phyloP scores from a whole-genome alignment of 306 rosid genomes.

The Cucurbita ficifolia region DNA sequence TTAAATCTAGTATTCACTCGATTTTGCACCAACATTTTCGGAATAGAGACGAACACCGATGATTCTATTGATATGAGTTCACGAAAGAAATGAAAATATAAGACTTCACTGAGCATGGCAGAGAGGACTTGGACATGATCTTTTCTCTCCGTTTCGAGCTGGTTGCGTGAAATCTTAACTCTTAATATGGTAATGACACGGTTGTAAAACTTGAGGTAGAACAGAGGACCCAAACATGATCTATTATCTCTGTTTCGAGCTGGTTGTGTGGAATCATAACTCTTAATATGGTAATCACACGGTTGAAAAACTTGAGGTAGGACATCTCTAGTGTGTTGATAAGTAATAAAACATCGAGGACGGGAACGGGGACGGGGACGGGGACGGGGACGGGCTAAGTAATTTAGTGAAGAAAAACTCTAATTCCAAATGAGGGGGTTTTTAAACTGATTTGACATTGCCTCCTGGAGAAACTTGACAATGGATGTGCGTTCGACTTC shows the following conservation, averaged over 20 bases:
- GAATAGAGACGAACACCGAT: background rate
- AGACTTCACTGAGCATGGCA: background rate
- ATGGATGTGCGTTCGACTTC: conserved; percentile 42
- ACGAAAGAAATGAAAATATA: background rate
- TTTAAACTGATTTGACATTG: conserved; percentile 65
- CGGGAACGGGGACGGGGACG: background rate
- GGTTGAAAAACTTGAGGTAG: background rate
- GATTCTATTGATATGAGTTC: background rate
- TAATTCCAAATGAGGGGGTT: conserved; percentile 69
- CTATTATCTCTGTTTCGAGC: background rate
- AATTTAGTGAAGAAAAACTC: background rate
- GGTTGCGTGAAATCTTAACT: background rate
- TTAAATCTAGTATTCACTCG: background rate
- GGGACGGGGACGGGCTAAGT: background rate
- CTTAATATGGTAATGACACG: background rate
- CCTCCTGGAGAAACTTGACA: conserved; percentile 52
- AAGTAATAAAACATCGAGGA: background rate
- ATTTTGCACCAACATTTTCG: background rate
- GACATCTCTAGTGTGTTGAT: background rate
- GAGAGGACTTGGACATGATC: background rate
- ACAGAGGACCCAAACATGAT: background rate
- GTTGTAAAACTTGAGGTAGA: background rate
- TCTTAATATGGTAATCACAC: background rate
- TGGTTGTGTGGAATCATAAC: background rate
- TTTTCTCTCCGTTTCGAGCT: background rate